phyloP scores from a whole-genome alignment of 495 filamentous ascomycete species.

The Cryomyces minteri region DNA sequence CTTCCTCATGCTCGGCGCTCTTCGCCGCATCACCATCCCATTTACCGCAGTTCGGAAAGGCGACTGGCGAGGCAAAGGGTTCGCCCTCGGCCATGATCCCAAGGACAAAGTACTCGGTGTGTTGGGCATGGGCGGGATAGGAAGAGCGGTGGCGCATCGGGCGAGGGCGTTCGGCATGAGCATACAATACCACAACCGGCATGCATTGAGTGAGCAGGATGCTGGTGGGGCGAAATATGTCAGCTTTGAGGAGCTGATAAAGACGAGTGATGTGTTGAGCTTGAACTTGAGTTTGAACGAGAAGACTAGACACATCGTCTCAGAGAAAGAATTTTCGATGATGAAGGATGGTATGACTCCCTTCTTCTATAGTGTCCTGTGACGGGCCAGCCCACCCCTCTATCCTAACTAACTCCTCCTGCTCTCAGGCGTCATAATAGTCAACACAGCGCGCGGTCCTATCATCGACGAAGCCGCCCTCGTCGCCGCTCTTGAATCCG shows the following conservation, averaged over 20 bases:
- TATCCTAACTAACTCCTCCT: no score
- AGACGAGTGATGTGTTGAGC: slow-evolving; percentile 19
- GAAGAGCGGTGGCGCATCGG: slow-evolving; percentile 24
- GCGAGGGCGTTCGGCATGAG: slow-evolving; percentile 22
- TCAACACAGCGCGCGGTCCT: slow-evolving; percentile 21
- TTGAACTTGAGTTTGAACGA: slow-evolving; percentile 19
- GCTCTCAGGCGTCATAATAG: slow-evolving; percentile 9
- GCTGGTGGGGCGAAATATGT: slow-evolving; percentile 20
- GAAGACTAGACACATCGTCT: slow-evolving; percentile 18
- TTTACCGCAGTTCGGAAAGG: slow-evolving; percentile 41
- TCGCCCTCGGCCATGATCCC: slow-evolving; percentile 25
- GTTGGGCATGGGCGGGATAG: slow-evolving; percentile 80
- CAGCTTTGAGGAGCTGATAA: slow-evolving; percentile 19
- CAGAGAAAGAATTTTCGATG: slow-evolving; percentile 14
- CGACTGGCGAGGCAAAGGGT: slow-evolving; percentile 26
- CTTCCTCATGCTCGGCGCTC: slow-evolving; percentile 20
- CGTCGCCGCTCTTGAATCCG: slow-evolving; percentile 18
- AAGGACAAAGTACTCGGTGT: slow-evolving; percentile 28
- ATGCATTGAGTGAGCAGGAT: slow-evolving; percentile 8
- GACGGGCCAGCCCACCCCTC: no score
- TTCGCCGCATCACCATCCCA: slow-evolving; percentile 39
- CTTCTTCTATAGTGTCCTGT: no score
- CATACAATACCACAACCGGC: slow-evolving; percentile 22
- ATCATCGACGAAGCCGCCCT: slow-evolving; percentile 22
- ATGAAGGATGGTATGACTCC: slow-evolving; percentile 14